Conservation (phyloP, 176 grass and related monocot genomes). For the Cenchrus purpureus region DNA sequence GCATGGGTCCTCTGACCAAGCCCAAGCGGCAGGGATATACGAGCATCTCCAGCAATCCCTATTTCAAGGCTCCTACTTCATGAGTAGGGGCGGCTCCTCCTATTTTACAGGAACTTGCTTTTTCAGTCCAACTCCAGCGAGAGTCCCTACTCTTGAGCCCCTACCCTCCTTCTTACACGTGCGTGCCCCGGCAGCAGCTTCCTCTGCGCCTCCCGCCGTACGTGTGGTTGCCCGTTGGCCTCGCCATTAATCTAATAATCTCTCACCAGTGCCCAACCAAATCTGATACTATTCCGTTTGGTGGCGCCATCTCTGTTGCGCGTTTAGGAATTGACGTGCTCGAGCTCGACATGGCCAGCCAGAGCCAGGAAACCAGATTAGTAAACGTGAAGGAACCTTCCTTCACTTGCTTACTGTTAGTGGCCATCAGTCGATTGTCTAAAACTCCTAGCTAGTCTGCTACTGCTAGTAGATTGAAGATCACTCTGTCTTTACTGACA, state of each 20-base stretch:
- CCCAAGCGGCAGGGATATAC: constrained; percentile 24
- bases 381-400: neutral
- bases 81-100: too few species aligned
- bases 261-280: neutral
- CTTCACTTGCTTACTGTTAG: neutral
- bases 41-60: too few species aligned
- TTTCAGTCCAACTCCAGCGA: too few species aligned
- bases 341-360: neutral
- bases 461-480: neutral
- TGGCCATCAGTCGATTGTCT: neutral
- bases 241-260: constrained; percentile 39
- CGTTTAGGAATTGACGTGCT: neutral
- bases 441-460: neutral
- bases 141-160: too few species aligned
- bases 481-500: neutral
- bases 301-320: neutral
- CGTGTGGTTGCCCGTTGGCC: constrained; percentile 23
- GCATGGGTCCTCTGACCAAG: constrained; percentile 12
- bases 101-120: too few species aligned
- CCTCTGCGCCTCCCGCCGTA: neutral
- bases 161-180: too few species aligned
- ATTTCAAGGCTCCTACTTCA: too few species aligned
- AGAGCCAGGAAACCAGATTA: neutral
- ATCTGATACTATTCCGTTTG: neutral
- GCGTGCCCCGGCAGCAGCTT: neutral